Conservation (phyloP, 2,329 filamentous ascomycete genomes). For the Zarea fungicola region DNA sequence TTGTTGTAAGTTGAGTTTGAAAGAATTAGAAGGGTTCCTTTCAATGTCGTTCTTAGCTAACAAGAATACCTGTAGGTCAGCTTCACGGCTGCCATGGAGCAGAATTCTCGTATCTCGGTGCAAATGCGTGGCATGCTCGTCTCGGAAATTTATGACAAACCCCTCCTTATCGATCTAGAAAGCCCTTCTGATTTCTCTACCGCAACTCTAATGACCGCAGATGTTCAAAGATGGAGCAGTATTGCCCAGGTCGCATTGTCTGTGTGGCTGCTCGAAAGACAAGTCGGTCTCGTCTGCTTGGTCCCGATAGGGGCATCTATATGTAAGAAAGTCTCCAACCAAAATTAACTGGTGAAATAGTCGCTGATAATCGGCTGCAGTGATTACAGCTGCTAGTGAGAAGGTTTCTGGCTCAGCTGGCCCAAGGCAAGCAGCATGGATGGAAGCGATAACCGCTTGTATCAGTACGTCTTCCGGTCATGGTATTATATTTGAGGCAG, state of each 20-base stretch:
- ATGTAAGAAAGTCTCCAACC: neutral
- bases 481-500: too few species aligned
- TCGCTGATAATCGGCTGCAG: neutral
- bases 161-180: neutral
- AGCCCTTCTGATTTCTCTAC: neutral
- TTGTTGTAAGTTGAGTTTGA: neutral
- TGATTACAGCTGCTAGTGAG: neutral
- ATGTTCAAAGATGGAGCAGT: neutral
- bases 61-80: too few species aligned
- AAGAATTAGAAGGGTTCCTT: neutral
- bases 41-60: neutral
- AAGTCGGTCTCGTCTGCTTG: neutral
- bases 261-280: neutral
- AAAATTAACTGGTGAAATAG: neutral
- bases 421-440: neutral
- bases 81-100: neutral
- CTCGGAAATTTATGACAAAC: neutral
- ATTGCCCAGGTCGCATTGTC: neutral
- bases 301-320: neutral
- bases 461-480: neutral
- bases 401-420: neutral
- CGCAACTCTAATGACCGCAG: neutral
- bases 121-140: neutral
- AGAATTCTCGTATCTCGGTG: neutral
- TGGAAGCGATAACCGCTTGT: neutral